A percentile compares a stretch with the other conserved stretches of the same genome.
phyloP scores from a whole-genome alignment of 2,329 filamentous ascomycete genomes.

The Phaeophleospora eucalypticola region DNA sequence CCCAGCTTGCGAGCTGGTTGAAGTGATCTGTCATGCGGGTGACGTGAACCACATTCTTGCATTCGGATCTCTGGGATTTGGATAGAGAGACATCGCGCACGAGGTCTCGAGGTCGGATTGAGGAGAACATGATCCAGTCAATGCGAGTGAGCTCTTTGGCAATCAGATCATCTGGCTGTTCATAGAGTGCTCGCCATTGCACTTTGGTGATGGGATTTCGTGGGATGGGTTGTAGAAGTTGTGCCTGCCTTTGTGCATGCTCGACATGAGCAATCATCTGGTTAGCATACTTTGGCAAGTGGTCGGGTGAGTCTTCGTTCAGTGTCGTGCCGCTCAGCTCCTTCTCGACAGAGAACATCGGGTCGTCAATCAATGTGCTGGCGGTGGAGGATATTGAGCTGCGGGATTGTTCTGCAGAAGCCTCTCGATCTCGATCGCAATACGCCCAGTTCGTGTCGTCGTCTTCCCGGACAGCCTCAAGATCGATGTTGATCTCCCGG shows the following conservation, averaged over 20 bases:
- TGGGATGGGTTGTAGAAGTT: conserved; percentile 64
- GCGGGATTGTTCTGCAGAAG: conserved; percentile 34
- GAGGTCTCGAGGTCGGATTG: conserved; percentile 86
- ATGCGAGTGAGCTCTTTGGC: conserved; percentile 90
- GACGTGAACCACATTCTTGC: conserved; percentile 74
- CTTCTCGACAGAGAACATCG: conserved; percentile 26
- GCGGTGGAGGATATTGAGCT: conserved; percentile 31
- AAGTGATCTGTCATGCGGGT: conserved; percentile 89
- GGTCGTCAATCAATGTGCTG: conserved; percentile 34
- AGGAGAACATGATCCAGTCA: conserved; percentile 97
- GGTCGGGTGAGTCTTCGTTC: conserved; percentile 24
- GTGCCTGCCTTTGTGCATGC: conserved; percentile 74
- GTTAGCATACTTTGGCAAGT: conserved; percentile 32
- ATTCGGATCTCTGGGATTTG: conserved; percentile 50
- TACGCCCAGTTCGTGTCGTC: conserved; percentile 93
- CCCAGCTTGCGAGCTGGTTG: conserved; percentile 56
- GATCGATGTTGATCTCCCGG: conserved; percentile 74
- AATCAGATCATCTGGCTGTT: conserved; percentile 75
- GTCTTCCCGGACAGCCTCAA: conserved; percentile 74
- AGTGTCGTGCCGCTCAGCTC: conserved; percentile 29
- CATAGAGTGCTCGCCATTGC: conserved; percentile 88
- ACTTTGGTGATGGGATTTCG: conserved; percentile 72
- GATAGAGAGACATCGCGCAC: conserved; percentile 80
- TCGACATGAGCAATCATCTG: conserved; percentile 65
- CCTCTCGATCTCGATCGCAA: conserved; percentile 60